A percentile compares a stretch with the other conserved stretches of the same genome.
These are phyloP conservation scores for Penicillium sp. DNA, from an alignment of 2,329 filamentous ascomycete species.

Conservation along the genomic window DNA sequence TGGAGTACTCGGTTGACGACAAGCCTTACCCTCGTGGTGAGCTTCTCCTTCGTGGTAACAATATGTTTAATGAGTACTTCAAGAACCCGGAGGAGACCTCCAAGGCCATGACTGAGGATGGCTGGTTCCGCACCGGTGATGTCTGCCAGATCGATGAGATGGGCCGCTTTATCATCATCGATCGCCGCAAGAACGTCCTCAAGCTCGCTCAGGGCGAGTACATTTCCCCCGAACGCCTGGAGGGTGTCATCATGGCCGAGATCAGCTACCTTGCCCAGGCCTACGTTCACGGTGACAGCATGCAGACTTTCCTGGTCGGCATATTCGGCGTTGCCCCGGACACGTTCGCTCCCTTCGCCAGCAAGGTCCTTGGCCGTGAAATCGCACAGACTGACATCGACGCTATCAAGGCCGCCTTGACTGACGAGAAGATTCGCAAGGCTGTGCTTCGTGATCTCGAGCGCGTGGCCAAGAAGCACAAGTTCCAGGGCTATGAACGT, in stretches of 20 bases:
- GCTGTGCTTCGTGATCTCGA: slow-evolving; percentile 78
- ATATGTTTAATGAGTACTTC: slow-evolving; percentile 82
- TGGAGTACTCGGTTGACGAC: slow-evolving; percentile 87
- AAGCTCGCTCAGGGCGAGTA: slow-evolving; percentile 98
- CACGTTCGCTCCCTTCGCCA: slow-evolving; percentile 75
- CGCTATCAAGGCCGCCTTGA: slow-evolving; percentile 64
- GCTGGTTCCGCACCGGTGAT: slow-evolving; percentile 97
- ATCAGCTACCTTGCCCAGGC: slow-evolving; percentile 73
- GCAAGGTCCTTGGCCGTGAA: slow-evolving; percentile 68
- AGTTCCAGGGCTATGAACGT: slow-evolving; percentile 88
- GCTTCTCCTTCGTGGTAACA: slow-evolving; percentile 76
- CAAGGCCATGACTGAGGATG: slow-evolving; percentile 78
- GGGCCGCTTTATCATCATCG: slow-evolving; percentile 88
- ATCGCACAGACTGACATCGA: slow-evolving; percentile 64
- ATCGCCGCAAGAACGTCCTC: slow-evolving; percentile 98
- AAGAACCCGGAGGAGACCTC: slow-evolving; percentile 84
- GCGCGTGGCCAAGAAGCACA: slow-evolving; percentile 72
- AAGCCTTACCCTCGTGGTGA: slow-evolving; percentile 89
- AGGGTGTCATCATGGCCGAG: slow-evolving; percentile 88
- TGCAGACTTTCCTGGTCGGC: slow-evolving; percentile 76
- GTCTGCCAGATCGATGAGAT: slow-evolving; percentile 80
- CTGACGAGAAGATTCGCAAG: slow-evolving; percentile 67
- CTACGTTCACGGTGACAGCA: slow-evolving; percentile 86
- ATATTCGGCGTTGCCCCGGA: slow-evolving; percentile 87
- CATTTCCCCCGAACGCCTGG: slow-evolving; percentile 93